Base-by-base conservation (phyloP, 2,329 filamentous ascomycete genomes). In the Clarireedia monteithiana region DNA sequence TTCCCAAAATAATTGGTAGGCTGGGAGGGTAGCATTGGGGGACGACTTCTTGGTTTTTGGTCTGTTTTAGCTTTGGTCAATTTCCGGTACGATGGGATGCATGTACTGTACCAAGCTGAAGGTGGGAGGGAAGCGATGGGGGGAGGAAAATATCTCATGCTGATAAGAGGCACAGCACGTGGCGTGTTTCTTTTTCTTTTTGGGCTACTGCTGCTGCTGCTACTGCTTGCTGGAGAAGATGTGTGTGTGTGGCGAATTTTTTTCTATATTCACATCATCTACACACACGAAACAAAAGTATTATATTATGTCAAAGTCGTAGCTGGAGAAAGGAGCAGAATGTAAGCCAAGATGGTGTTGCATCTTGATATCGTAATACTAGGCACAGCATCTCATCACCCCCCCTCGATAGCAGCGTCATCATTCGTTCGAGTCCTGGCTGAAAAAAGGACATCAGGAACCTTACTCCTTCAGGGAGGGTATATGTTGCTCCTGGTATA, bases 401-500 rank as follows among this genome's bases (percentile, higher is more conserved):
- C 39, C n/a, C 17, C 20, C 30, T 48, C 14, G 26, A 27, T 38
- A 27, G 14, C 12, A 42, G 27, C 30, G 45, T 49, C 27, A 17
- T 55, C 26, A 55, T 55, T 55, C 38, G 53, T 44, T 9, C 46
- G 40, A 44, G 51, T 48, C 51, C 27, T 53, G 15, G 23, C 40
- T 48, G 50, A 26, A 30, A 20, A 47, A 30, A 42, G 23, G 20
- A 20, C 20, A 57, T 53, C 34, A 30, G 49, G 40, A 53, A 20
- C 20, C 42, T 40, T 36, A 30, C 36, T 48, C 15, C 14, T 55
- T 23, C 20, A 26, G 48, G 57, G 57, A 51, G 57, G 59, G 58
- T 55, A 60, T 56, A 56, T 53, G 30, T 48, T 23, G 52, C 15
- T 48, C 30, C 23, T 38, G 48, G 44, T 58, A 56, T 56, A 59